A percentile compares a stretch with the other conserved stretches of the same genome.
phyloP scores from a whole-genome alignment of 2,329 filamentous ascomycete species.

The Massarina eburnea region DNA sequence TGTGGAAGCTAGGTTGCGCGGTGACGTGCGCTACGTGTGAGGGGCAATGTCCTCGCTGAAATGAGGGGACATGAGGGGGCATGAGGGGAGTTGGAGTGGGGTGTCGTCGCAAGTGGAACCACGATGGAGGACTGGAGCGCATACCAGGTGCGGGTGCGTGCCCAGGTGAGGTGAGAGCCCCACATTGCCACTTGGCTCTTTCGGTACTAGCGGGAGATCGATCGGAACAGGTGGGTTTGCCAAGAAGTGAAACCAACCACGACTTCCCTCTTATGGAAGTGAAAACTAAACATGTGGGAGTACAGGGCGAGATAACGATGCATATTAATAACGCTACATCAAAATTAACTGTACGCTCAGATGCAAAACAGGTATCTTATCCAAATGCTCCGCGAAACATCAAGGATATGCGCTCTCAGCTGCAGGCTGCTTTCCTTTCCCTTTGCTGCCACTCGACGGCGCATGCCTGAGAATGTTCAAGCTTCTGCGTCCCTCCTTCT shows the following conservation, averaged over 20 bases:
- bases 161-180: too few species aligned
- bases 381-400: background rate
- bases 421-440: conserved; percentile 8
- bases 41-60: too few species aligned
- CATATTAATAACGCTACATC: background rate
- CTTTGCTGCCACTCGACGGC: conserved; percentile 2
- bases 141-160: too few species aligned
- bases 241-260: background rate
- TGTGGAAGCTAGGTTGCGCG: too few species aligned
- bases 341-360: conserved; percentile 2
- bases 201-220: background rate
- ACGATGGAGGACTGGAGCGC: too few species aligned
- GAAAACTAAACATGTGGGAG: too few species aligned
- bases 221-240: background rate
- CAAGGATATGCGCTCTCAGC: conserved; percentile 23
- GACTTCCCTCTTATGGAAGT: too few species aligned
- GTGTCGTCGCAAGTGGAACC: too few species aligned
- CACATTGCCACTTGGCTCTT: background rate
- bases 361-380: background rate
- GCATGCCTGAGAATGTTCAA: conserved; percentile 9
- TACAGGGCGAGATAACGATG: background rate
- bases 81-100: too few species aligned
- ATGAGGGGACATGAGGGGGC: too few species aligned
- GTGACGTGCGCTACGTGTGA: too few species aligned
- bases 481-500: conserved; percentile 17